Evolutionary conservation across 2,329 filamentous ascomycete species (phyloP), one percentile per base, ranked within the genome.

Genomic region (Leptoxyphium fumago): DNA sequence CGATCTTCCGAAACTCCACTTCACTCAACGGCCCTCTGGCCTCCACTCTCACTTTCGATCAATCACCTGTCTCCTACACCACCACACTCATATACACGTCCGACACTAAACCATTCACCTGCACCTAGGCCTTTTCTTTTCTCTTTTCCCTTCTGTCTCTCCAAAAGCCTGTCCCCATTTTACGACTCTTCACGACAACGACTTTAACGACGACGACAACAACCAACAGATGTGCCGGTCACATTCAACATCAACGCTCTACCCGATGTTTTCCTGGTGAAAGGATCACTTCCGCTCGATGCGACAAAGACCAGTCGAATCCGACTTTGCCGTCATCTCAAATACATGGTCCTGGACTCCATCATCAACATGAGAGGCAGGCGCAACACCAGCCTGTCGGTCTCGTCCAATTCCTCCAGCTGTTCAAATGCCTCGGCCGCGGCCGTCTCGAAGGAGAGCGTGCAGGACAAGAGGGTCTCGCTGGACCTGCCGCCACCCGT

Each of bases 361-460:
- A 41, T 44, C 15, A 28, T 41, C 42, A 54, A 45, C 41, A 70
- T 70, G 67, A 63, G 67, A 49, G 64, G 63, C 50, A 60, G 67
- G 50, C 59, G 66, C 47, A 70, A 69, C 51, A 67, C 66, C 11
- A 65, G 63, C 50, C 60, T 69, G 43, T 65, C 64, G n/a, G 62
- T 67, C 40, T 64, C 64, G 40, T 65, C 67, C 39, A 63, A 79
- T 77, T 60, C 78, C 75, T 21, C 83, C 81, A 21, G 80, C 81
- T 3, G 74, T 74, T 29, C 89, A 80, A 41, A 84, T 81, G 10
- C 78, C 76, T 11, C 70, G 83, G 43, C 67, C 82, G 30, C 78
- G 78, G 45, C 11, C 72, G 78, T 48, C 75, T 77, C 55, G 74
- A 78, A 55, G 78, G 59, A 40, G 13, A 18, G 32, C 32, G 11